Base-by-base conservation (phyloP, 2,329 filamentous ascomycete genomes). In the Pseudonectria foliicola region DNA sequence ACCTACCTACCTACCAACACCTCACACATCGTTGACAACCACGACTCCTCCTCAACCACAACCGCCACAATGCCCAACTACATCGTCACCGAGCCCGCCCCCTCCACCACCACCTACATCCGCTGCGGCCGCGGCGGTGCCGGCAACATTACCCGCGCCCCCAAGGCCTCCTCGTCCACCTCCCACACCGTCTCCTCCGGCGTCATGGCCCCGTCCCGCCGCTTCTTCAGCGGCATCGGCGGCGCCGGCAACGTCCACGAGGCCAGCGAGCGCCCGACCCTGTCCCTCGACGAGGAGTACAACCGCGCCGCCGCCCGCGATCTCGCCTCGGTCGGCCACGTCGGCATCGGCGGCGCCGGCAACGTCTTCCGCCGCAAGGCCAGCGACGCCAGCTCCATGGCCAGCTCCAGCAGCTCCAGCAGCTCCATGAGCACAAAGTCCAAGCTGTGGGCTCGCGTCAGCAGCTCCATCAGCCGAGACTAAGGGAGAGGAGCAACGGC, bases 271-370 rank as follows among this genome's bases (percentile, higher is more conserved):
- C 53, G 48, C 11, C 57, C 72, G 39, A 57, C 76, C 50, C 67
- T 68, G 52, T 62, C 72, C 33, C 66, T 71, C 37, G 70, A 73
- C 37, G 57, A 76, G 37, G 61, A 64, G 34, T 50, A 57, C 39
- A 48, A 62, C 38, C 66, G 70, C 41, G 66, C 70, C 43, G 44
- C 68, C 49, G 46, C 62, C 54, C 50, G 56, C 52, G 54, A 60
- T 40, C 48, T 46, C 27, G 61, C 64, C 36, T 53, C 64, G 37
- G 67, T 70, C 54, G 82, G 80, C 62, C 71, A 79, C 60, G 71
- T 71, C 11, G 80, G 80, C 48, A 77, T 80, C 36, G 80, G 80
- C 46, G 80, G 80, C 40, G 78, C 77, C 2, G 80, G 80, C 48
- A 63, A 63, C 43, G 69, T 76, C 43, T 85, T 85, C 60, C 77